These are phyloP conservation scores for Thielaviopsis populi DNA, from an alignment of 2,329 filamentous ascomycete genomes.

Conservation along the genomic window DNA sequence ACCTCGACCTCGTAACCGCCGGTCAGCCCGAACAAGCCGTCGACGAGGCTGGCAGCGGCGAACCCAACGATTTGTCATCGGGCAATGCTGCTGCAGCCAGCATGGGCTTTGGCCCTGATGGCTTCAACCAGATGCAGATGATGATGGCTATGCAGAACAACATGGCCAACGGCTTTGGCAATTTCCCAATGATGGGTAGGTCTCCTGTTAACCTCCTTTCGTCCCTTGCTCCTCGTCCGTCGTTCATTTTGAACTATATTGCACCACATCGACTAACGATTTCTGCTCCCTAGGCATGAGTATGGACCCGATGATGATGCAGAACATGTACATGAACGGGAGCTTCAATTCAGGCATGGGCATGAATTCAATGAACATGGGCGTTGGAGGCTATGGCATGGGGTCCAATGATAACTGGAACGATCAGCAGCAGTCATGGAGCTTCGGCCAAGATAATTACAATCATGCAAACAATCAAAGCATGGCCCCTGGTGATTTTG, in stretches of 20 bases:
- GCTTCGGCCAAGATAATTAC: constrained; percentile 78
- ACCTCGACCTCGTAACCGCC: neutral
- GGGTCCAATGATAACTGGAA: constrained; percentile 68
- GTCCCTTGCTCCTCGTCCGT: too few species aligned
- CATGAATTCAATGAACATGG: constrained; percentile 40
- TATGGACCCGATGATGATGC: constrained; percentile 68
- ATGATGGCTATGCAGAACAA: constrained; percentile 64
- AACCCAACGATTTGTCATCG: constrained; percentile 22
- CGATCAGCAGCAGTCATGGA: constrained; percentile 60
- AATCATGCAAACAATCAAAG: constrained; percentile 70
- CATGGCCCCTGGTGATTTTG: constrained; percentile 69
- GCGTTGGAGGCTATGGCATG: constrained; percentile 60
- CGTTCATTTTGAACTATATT: neutral
- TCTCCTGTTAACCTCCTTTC: constrained; percentile 18
- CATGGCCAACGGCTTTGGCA: constrained; percentile 42
- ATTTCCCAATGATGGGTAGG: constrained; percentile 78
- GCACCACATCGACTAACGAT: neutral
- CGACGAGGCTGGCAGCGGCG: constrained; percentile 20
- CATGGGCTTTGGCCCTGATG: constrained; percentile 48
- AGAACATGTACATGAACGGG: constrained; percentile 66
- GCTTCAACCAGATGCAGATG: constrained; percentile 66
- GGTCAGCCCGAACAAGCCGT: constrained; percentile 18
- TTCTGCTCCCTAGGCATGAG: constrained; percentile 52
- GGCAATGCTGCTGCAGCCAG: constrained; percentile 21
- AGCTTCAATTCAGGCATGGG: constrained; percentile 49